Percentiles rank a stretch among this genome's conserved stretches.
phyloP scores from a whole-genome alignment of 73 alveolate genomes.

The Urostyla sp. region DNA sequence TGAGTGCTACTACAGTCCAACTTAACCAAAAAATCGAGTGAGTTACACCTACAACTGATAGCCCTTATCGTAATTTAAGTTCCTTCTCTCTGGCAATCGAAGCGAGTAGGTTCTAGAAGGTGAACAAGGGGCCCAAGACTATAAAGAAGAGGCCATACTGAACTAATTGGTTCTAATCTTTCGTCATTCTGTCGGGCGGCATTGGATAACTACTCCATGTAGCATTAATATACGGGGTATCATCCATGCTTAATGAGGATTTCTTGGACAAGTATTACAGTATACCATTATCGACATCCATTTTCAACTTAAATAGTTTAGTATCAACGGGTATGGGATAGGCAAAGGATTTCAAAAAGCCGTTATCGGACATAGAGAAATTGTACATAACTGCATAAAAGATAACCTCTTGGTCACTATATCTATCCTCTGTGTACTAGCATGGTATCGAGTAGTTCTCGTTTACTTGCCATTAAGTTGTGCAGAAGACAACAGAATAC shows the following conservation, averaged over 20 bases:
- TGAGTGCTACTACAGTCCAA: slow-evolving; percentile 68
- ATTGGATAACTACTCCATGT: slow-evolving; percentile 73
- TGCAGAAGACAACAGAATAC: slow-evolving; percentile 60
- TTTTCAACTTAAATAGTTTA: slow-evolving; percentile 66
- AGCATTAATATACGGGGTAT: slow-evolving; percentile 36
- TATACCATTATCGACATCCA: slow-evolving; percentile 80
- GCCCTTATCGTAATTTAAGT: slow-evolving; percentile 68
- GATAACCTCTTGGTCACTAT: slow-evolving; percentile 49
- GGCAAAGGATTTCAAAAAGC: slow-evolving; percentile 66
- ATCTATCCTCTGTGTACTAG: slow-evolving; percentile 42
- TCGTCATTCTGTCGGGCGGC: slow-evolving; percentile 64
- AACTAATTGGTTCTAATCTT: slow-evolving; percentile 68
- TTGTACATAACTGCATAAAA: slow-evolving; percentile 78
- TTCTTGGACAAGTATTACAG: slow-evolving; percentile 55
- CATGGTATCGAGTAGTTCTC: slow-evolving; percentile 74
- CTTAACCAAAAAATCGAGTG: slow-evolving; percentile 68
- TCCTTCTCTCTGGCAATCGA: slow-evolving; percentile 87
- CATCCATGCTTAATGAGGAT: slow-evolving; percentile 7
- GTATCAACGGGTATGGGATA: slow-evolving; percentile 78
- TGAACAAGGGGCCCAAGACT: slow-evolving; percentile 71
- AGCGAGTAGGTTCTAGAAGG: slow-evolving; percentile 72
- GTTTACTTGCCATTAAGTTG: slow-evolving; percentile 53
- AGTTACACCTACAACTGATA: slow-evolving; percentile 74
- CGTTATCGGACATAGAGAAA: slow-evolving; percentile 68
- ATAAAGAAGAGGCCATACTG: slow-evolving; percentile 84